Evolutionary conservation across 2,329 filamentous ascomycete genomes (phyloP).

Genomic region (Alternaria ethzedia): DNA sequence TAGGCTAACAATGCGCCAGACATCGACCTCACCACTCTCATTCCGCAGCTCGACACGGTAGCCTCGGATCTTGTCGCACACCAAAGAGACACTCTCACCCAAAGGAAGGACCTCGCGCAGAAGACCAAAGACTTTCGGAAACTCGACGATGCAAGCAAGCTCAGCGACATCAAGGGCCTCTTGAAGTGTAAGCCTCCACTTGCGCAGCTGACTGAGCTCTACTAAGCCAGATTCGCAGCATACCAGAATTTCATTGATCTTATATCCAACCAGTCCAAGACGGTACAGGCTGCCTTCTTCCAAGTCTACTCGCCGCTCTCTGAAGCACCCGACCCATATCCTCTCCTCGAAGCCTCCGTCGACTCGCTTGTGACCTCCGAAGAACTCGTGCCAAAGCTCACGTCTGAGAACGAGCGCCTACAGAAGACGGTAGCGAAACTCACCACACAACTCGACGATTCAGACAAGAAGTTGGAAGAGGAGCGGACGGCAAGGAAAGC

Average conservation of each 20-base stretch:
- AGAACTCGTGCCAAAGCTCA: slow-evolving; percentile 88
- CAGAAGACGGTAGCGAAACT: slow-evolving; percentile 77
- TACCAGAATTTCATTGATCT: slow-evolving; percentile 98
- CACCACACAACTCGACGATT: slow-evolving; percentile 81
- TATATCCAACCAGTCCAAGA: slow-evolving; percentile 93
- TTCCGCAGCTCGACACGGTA: slow-evolving; percentile 85
- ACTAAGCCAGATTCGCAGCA: slow-evolving; percentile 60
- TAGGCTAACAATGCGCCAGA: slow-evolving; percentile 58
- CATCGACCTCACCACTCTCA: slow-evolving; percentile 83
- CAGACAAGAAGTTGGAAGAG: slow-evolving; percentile 78
- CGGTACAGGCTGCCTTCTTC: slow-evolving; percentile 89
- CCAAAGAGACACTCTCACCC: slow-evolving; percentile 92
- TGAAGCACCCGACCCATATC: slow-evolving; percentile 95
- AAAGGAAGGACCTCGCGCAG: slow-evolving; percentile 96
- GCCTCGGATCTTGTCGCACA: slow-evolving; percentile 95
- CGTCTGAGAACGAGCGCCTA: slow-evolving; percentile 86
- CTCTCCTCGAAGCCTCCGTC: slow-evolving; percentile 92
- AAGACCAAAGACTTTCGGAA: slow-evolving; percentile 99
- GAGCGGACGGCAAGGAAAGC: slow-evolving; percentile 76
- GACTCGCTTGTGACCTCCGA: slow-evolving; percentile 92
- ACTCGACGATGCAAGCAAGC: slow-evolving; percentile 84
- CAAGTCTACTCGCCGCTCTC: slow-evolving; percentile 92
- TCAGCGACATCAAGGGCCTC: slow-evolving; percentile 86
- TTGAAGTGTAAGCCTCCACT: slow-evolving; percentile 70
- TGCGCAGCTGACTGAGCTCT: neutral